These are phyloP conservation scores for Cornus kousa DNA, from an alignment of 148 eudicot species.

Conservation along the genomic window DNA sequence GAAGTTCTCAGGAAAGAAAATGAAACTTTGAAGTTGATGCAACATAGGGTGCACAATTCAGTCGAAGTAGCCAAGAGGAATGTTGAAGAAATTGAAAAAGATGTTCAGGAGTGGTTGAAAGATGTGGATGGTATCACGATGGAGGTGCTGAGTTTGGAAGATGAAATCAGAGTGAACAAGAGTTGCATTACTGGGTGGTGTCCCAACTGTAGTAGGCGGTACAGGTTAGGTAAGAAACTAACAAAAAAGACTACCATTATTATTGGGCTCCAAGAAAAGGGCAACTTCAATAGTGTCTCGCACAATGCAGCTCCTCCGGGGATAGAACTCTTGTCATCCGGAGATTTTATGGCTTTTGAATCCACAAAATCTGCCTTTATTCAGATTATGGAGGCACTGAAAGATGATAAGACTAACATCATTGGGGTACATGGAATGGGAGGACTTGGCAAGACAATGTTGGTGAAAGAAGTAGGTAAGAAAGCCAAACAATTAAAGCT, in stretches of 20 bases:
- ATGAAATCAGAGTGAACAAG: background rate
- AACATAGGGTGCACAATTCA: background rate
- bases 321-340: background rate
- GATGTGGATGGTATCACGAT: background rate
- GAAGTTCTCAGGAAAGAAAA: background rate
- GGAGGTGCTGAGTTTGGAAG: background rate
- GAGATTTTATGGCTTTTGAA: background rate
- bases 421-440: slow-evolving; percentile 18
- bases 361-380: background rate
- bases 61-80: background rate
- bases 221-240: background rate
- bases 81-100: background rate
- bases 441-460: slow-evolving; percentile 14
- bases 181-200: slow-evolving; percentile 4
- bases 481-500: background rate
- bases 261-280: background rate
- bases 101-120: background rate
- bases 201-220: background rate
- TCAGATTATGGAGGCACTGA: slow-evolving; percentile 14
- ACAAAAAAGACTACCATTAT: background rate
- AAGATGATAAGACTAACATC: slow-evolving; percentile 1
- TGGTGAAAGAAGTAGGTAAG: slow-evolving; percentile 6
- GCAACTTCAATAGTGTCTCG: background rate
- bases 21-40: background rate
- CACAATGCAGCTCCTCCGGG: background rate